A percentile compares a stretch with the other conserved stretches of the same genome.
These are phyloP conservation scores for Ogataea corticis DNA, from an alignment of 805 yeast genomes.

Conservation along the genomic window DNA sequence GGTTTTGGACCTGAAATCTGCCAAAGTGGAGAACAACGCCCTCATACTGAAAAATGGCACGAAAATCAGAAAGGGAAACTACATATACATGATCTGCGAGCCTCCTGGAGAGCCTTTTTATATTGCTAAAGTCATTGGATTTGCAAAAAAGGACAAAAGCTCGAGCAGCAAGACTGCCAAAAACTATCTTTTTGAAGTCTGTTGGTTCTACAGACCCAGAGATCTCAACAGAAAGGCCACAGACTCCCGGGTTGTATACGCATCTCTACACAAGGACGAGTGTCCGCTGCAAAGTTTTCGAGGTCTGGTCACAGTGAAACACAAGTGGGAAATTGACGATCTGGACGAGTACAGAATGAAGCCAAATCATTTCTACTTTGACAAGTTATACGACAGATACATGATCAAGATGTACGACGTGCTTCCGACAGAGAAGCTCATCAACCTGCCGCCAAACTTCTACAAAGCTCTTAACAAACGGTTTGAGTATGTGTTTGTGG, in stretches of 20 bases:
- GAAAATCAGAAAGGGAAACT: slow-evolving; percentile 55
- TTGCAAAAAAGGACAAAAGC: slow-evolving; percentile 44
- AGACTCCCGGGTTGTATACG: slow-evolving; percentile 77
- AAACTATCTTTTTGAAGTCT: slow-evolving; percentile 63
- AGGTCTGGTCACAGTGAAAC: slow-evolving; percentile 72
- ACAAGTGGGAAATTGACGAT: slow-evolving; percentile 63
- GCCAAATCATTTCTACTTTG: slow-evolving; percentile 82
- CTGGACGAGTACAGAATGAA: slow-evolving; percentile 52
- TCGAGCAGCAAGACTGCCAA: slow-evolving; percentile 45
- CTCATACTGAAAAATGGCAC: slow-evolving; percentile 42
- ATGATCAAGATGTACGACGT: slow-evolving; percentile 82
- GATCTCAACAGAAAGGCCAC: slow-evolving; percentile 68
- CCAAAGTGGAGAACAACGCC: slow-evolving; percentile 41
- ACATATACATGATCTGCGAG: slow-evolving; percentile 81
- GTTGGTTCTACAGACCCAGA: slow-evolving; percentile 90
- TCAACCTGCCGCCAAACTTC: slow-evolving; percentile 59
- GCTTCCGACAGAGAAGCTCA: slow-evolving; percentile 59
- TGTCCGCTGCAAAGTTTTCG: slow-evolving; percentile 77
- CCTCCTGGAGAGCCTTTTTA: slow-evolving; percentile 96
- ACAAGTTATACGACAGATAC: slow-evolving; percentile 80
- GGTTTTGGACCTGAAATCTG: slow-evolving; percentile 41
- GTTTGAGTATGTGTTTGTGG: slow-evolving; percentile 74
- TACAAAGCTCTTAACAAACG: slow-evolving; percentile 63
- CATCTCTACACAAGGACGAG: slow-evolving; percentile 81
- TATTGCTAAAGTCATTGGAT: slow-evolving; percentile 81